These are phyloP conservation scores for Aspergillus hortae DNA, from an alignment of 2,329 filamentous ascomycete genomes.

Conservation along the genomic window DNA sequence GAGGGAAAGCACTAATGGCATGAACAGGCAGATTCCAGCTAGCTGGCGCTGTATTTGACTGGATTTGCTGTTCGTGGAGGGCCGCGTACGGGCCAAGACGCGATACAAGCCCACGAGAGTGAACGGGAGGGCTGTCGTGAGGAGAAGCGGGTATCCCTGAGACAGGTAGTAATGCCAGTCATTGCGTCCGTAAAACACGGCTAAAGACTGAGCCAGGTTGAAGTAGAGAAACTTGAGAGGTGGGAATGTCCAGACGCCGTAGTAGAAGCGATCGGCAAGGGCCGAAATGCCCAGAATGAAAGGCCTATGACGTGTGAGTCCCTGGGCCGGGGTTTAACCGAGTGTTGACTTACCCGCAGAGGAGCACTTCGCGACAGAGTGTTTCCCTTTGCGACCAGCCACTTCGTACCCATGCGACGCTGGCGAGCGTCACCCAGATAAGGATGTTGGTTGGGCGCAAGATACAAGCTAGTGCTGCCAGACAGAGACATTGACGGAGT, in stretches of 20 bases:
- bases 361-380: conserved; percentile 59
- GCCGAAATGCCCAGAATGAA: conserved; percentile 61
- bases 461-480: conserved; percentile 79
- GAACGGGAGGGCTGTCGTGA: conserved; percentile 81
- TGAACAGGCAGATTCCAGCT: conserved; percentile 57
- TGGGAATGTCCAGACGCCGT: conserved; percentile 82
- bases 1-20: conserved; percentile 63
- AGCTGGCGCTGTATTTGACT: conserved; percentile 51
- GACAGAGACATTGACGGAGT: conserved; percentile 61
- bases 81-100: conserved; percentile 37
- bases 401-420: conserved; percentile 49
- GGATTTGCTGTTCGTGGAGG: conserved; percentile 27
- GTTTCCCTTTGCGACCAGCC: conserved; percentile 44
- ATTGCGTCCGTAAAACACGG: conserved; percentile 89
- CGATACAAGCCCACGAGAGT: conserved; percentile 61
- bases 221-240: conserved; percentile 84
- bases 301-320: conserved; percentile 37
- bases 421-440: conserved; percentile 71
- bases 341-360: conserved; percentile 51
- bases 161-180: conserved; percentile 90
- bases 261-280: conserved; percentile 72
- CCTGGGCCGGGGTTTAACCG: not conserved
- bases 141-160: conserved; percentile 82
- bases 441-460: conserved; percentile 85
- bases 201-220: conserved; percentile 82